Conservation (phyloP, 225 moss, liverwort and hornwort genomes). For the Straminergon stramineum region DNA sequence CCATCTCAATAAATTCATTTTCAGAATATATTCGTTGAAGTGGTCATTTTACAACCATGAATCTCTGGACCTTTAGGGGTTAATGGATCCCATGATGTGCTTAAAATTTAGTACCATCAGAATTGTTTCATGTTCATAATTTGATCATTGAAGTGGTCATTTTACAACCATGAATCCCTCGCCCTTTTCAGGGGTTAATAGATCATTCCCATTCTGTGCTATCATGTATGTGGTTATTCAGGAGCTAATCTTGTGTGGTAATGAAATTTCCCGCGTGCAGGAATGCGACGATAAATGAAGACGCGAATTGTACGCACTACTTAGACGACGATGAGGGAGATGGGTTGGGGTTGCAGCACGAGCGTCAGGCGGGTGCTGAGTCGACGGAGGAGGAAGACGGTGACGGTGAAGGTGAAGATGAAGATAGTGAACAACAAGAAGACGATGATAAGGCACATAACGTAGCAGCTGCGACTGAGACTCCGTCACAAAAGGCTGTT, state of each 20-base stretch:
- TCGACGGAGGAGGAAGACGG: background rate
- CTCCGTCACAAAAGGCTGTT: background rate
- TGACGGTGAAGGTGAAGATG: background rate
- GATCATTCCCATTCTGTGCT: background rate
- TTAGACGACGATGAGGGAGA: background rate
- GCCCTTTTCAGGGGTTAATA: no score
- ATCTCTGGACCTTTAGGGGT: background rate
- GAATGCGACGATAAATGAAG: constrained; percentile 14
- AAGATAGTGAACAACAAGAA: background rate
- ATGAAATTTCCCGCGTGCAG: background rate
- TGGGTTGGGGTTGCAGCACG: background rate
- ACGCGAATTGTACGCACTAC: constrained; percentile 1
- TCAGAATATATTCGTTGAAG: background rate
- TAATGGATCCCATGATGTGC: background rate
- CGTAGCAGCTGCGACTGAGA: background rate
- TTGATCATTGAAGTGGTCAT: background rate
- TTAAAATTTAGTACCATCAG: background rate
- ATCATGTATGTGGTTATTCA: background rate
- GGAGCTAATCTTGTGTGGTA: background rate
- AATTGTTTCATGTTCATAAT: background rate
- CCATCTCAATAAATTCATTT: background rate
- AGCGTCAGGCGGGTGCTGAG: background rate
- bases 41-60: background rate
- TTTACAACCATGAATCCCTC: background rate
- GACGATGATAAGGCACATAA: background rate